Evolutionary conservation across 768 basidiomycete genomes (phyloP).

Genomic region (Xanthoconium stramineum): DNA sequence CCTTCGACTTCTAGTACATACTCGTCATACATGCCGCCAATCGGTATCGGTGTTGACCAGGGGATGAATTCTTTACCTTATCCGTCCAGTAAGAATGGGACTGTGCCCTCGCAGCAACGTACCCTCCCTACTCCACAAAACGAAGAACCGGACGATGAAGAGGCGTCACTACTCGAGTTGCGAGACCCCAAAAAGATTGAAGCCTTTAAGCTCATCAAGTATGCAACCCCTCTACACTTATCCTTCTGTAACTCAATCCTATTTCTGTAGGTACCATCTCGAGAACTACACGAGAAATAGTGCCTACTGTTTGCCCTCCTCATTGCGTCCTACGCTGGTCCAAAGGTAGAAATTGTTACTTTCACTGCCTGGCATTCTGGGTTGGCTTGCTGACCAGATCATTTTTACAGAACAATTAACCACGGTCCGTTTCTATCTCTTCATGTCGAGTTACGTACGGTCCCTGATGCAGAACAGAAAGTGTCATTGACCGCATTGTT

Average conservation of each 20-base stretch:
- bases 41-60: constrained; percentile 57
- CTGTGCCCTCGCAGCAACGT: constrained; percentile 25
- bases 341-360: constrained; percentile 54
- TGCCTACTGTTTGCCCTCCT: constrained; percentile 83
- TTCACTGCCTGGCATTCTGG: neutral
- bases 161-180: constrained; percentile 35
- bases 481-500: constrained; percentile 85
- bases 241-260: neutral
- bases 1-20: constrained; percentile 33
- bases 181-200: constrained; percentile 70
- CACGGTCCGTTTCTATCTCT: constrained; percentile 55
- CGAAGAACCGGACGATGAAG: constrained; percentile 53
- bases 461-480: constrained; percentile 49
- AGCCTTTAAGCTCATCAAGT: constrained; percentile 82
- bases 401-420: constrained; percentile 61
- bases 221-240: constrained; percentile 20
- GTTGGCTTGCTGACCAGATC: constrained; percentile 1
- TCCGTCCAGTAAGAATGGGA: constrained; percentile 32
- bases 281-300: constrained; percentile 87
- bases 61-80: constrained; percentile 51
- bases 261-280: constrained; percentile 69
- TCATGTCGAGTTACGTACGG: neutral
- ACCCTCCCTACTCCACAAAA: constrained; percentile 23
- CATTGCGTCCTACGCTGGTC: constrained; percentile 82
- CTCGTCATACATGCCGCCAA: constrained; percentile 51